A percentile compares a stretch with the other conserved stretches of the same genome.
These are phyloP conservation scores for Phytopythium litorale DNA, from an alignment of 352 stramenopile genomes.

Conservation along the genomic window DNA sequence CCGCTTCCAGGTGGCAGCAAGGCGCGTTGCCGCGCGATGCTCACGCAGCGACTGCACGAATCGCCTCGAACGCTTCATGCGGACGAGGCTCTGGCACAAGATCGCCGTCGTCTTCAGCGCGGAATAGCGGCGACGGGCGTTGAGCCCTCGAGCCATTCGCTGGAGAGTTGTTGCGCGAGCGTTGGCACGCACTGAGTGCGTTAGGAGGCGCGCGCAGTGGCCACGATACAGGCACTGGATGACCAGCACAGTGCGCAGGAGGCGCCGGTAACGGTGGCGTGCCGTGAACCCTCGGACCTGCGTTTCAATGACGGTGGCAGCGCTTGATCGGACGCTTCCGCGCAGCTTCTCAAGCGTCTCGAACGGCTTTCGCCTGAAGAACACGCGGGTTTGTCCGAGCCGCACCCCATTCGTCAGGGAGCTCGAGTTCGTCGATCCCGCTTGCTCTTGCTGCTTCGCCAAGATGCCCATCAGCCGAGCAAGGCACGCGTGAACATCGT, in stretches of 20 bases:
- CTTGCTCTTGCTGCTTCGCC: background rate
- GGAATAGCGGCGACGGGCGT: slow-evolving; percentile 29
- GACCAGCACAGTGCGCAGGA: slow-evolving; percentile 29
- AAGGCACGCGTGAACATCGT: slow-evolving; percentile 7
- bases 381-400: slow-evolving; percentile 92
- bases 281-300: slow-evolving; percentile 43
- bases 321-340: slow-evolving; percentile 20
- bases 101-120: slow-evolving; percentile 37
- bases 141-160: slow-evolving; percentile 21
- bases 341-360: slow-evolving; percentile 88
- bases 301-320: slow-evolving; percentile 50
- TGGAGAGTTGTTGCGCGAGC: slow-evolving; percentile 44
- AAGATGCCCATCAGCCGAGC: slow-evolving; percentile 1
- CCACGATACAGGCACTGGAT: slow-evolving; percentile 47
- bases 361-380: slow-evolving; percentile 93
- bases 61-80: slow-evolving; percentile 29
- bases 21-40: slow-evolving; percentile 30
- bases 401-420: slow-evolving; percentile 37
- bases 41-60: slow-evolving; percentile 41
- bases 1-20: slow-evolving; percentile 40
- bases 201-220: slow-evolving; percentile 22
- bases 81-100: slow-evolving; percentile 43
- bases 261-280: slow-evolving; percentile 27
- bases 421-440: background rate
- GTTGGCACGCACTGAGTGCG: slow-evolving; percentile 39